phyloP scores from a whole-genome alignment of 768 basidiomycete species.

The Cystofilobasidium bisporidii region DNA sequence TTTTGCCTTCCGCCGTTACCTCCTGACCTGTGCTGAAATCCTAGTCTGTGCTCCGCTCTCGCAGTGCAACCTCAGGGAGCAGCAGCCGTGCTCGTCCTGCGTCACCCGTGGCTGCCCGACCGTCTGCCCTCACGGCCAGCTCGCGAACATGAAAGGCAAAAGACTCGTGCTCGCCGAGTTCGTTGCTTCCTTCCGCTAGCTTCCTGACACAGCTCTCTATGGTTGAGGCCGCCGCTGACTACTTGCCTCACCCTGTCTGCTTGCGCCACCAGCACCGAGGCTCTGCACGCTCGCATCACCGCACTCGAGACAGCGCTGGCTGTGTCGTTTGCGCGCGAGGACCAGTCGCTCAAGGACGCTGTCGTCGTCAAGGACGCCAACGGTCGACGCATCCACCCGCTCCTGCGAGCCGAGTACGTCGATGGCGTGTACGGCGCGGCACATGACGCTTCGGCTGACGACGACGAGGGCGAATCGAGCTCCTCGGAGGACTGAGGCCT shows the following conservation, averaged over 20 bases:
- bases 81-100: constrained; percentile 15
- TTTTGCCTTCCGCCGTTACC: background rate
- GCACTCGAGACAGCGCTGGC: constrained; percentile 13
- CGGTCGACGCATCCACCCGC: constrained; percentile 4
- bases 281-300: constrained; percentile 15
- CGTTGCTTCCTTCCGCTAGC: background rate
- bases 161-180: constrained; percentile 1
- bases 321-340: constrained; percentile 3
- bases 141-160: constrained; percentile 14
- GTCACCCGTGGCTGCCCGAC: constrained; percentile 11
- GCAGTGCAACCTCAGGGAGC: constrained; percentile 15
- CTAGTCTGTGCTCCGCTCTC: too few species aligned
- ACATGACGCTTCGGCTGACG: background rate
- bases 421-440: background rate
- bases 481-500: too few species aligned
- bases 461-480: too few species aligned
- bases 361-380: background rate
- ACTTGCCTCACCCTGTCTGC: too few species aligned
- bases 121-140: constrained; percentile 11
- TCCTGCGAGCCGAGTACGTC: background rate
- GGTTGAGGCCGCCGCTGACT: too few species aligned
- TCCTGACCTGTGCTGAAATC: too few species aligned
- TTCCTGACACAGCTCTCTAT: background rate
- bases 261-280: background rate
- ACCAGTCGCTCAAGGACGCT: background rate